Evolutionary conservation across 129 eudicot species (phyloP).

Genomic region (Centaurea solstitialis): DNA sequence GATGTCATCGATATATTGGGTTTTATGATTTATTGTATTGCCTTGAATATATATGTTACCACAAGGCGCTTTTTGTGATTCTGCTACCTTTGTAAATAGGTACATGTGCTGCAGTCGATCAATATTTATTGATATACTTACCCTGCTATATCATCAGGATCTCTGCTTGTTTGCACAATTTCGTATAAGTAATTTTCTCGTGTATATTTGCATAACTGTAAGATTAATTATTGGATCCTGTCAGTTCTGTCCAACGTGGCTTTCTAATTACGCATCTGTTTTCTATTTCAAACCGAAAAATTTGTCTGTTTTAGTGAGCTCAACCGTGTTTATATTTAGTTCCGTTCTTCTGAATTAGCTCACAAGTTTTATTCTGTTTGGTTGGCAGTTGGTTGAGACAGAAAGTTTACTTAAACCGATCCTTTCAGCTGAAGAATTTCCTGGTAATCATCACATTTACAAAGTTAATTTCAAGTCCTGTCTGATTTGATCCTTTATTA

Average conservation of each 20-base stretch:
- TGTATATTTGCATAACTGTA: not conserved
- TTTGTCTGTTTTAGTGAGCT: not conserved
- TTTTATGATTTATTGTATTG: too few relatives aligned
- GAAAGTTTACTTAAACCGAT: slow-evolving; percentile 82
- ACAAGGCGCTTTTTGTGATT: too few relatives aligned
- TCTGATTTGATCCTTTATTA: not conserved
- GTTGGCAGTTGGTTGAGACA: slow-evolving; percentile 78
- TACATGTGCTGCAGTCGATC: not conserved
- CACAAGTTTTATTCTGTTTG: slow-evolving; percentile 9
- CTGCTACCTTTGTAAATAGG: not conserved
- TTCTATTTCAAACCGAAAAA: not conserved
- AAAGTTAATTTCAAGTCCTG: not conserved
- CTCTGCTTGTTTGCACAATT: not conserved
- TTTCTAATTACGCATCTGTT: not conserved
- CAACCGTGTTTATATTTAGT: not conserved
- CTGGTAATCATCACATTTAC: slow-evolving; percentile 46
- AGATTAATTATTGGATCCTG: not conserved
- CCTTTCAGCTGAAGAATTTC: slow-evolving; percentile 77
- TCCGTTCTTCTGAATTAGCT: not conserved
- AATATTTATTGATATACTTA: too few relatives aligned
- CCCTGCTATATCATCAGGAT: too few relatives aligned
- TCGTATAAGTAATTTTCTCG: not conserved
- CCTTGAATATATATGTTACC: too few relatives aligned
- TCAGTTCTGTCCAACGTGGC: not conserved
- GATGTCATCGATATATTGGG: too few relatives aligned